These are phyloP conservation scores for Pachyrhizus erosus DNA, from an alignment of 306 rosid species.

Conservation along the genomic window DNA sequence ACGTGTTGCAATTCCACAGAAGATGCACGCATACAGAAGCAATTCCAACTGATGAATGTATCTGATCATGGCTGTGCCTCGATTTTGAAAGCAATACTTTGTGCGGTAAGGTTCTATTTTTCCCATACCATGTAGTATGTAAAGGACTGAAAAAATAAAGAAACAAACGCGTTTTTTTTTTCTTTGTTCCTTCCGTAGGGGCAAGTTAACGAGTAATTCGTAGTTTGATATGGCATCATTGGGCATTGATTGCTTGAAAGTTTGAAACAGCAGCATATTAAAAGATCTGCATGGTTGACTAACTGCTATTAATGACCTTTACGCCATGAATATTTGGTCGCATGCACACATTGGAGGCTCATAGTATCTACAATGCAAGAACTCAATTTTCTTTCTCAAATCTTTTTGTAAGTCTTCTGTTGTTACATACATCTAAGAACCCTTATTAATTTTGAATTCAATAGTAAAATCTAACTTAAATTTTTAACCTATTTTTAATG, in stretches of 20 bases:
- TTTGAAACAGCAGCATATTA: not conserved
- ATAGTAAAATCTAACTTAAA: too few relatives aligned
- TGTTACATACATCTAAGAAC: too few relatives aligned
- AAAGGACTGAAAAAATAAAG: not conserved
- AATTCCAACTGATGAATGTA: slow-evolving; percentile 67
- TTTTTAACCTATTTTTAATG: too few relatives aligned
- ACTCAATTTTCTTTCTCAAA: too few relatives aligned
- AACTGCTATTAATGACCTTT: not conserved
- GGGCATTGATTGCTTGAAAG: too few relatives aligned
- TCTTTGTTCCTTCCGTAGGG: not conserved
- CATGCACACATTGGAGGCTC: not conserved
- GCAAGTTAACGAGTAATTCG: not conserved
- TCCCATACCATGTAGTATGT: not conserved
- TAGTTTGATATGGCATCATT: too few relatives aligned
- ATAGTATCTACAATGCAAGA: too few relatives aligned
- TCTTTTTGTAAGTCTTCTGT: too few relatives aligned
- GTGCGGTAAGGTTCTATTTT: slow-evolving; percentile 67
- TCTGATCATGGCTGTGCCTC: slow-evolving; percentile 76
- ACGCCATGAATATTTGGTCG: not conserved
- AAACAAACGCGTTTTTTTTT: too few relatives aligned
- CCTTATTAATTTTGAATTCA: too few relatives aligned
- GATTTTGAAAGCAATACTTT: slow-evolving; percentile 71
- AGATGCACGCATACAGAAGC: slow-evolving; percentile 69
- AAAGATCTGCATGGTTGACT: slow-evolving; percentile 10
- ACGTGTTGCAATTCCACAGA: slow-evolving; percentile 81